Evolutionary conservation across 306 rosid genomes (phyloP), one percentile per base, ranked within the genome.

Genomic region (Nissolia schottii): DNA sequence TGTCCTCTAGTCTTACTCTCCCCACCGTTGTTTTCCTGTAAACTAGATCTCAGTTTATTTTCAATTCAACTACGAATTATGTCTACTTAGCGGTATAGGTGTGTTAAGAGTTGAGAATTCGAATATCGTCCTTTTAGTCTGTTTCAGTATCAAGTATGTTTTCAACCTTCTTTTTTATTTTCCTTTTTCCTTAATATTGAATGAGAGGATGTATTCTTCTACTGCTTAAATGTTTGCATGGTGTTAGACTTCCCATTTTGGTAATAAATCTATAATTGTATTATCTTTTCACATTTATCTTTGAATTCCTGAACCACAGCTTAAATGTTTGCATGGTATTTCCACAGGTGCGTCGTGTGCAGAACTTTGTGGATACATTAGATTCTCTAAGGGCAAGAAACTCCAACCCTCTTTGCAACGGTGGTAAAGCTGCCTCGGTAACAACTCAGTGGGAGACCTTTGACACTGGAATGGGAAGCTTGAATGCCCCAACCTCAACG

Each of bases 271-370:
- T 45, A 18, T n/a, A 12, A 59, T 40, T 51, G 46, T 51, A 31
- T 72, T 28, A 34, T 38, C 38, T 32, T 13, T 32, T 16, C 37
- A 22, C 37, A 27, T 56, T n/a, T 61, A 35, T 50, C 53, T 72
- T 13, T 67, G 32, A 62, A 76, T 43, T 32, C 41, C 66, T 64
- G 24, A 77, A 67, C 71, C 43, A 16, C 12, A 50, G 31, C 77
- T 76, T 23, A n/a, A n/a, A n/a, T n/a, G n/a, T n/a, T n/a, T n/a
- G n/a, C n/a, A n/a, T n/a, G n/a, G n/a, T n/a, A n/a, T n/a, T n/a
- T n/a, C n/a, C n/a, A 72, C 88, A 90, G 98, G 97, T 93, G 25
- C 85, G 82, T 3, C 93, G 93, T 11, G 87, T 90, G 75, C 98
- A 90, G 89, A 76, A 81, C 62, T 74, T 79, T 0, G 97, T 93